Base-by-base conservation (phyloP, 2,329 filamentous ascomycete species). In the Trichoderma polysporum region DNA sequence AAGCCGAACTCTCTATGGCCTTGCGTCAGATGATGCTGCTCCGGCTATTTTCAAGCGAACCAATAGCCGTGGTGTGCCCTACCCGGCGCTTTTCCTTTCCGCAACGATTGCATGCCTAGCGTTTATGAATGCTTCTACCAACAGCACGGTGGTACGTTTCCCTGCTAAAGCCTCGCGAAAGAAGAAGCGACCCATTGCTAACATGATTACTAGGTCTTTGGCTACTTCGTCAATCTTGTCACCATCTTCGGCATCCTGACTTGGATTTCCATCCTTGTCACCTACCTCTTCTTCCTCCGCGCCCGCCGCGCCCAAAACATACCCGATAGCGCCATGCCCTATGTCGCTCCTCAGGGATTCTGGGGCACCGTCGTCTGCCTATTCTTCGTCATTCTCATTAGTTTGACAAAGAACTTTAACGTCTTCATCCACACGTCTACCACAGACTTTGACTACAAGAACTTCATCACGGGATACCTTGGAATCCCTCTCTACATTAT, bases 321-420 rank as follows among this genome's bases (percentile, higher is more conserved):
- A 15, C 77, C 84, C 12, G 76, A 88, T 74, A 78, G 79, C 13
- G 77, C 80, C 50, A 79, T 91, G 68, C 85, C 87, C 1, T 93
- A 90, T 76, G 83, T 83, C 17, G 90, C 91, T 0, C 92, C 92
- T 0, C 83, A 94, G 17, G 91, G 92, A n/a, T 79, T 88, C 41
- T 85, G 76, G 69, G 92, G 92, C 12, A 92, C 89, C 0, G 88
- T 88, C 74, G 80, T 82, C 68, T 90, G 90, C 0, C 83, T 95
- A 2, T 80, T 83, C 74, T 89, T 93, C 79, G 93, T 90, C 79
- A 83, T 85, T 73, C 75, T 95, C 37, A 91, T 95, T 69, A 86
- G 90, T 1, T 75, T 96, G 60, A 94, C 92, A 74, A 96, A 95
- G 85, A 94, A 93, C 83, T 95, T 88, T 78, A 83, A 86, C 66